These are phyloP conservation scores for Metroxylon sagu DNA, from an alignment of 176 grass and related monocot genomes.

Conservation along the genomic window DNA sequence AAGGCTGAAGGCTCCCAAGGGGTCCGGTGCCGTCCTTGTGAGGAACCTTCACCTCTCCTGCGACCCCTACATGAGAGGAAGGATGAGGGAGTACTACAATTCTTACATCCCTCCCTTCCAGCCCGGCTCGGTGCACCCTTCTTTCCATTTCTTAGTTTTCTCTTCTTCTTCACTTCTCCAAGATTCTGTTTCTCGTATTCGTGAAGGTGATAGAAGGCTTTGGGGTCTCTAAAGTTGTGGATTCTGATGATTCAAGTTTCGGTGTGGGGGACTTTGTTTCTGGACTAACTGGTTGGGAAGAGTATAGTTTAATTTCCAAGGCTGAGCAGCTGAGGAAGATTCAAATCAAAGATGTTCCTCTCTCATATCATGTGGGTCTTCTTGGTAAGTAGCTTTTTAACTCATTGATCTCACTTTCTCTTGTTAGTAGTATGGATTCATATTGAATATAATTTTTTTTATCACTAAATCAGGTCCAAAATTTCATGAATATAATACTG, in stretches of 20 bases:
- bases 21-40: slow-evolving; percentile 31
- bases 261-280: slow-evolving; percentile 44
- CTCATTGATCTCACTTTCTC: too few relatives aligned
- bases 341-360: slow-evolving; percentile 35
- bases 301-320: slow-evolving; percentile 53
- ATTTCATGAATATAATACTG: not conserved
- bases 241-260: slow-evolving; percentile 55
- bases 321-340: slow-evolving; percentile 58
- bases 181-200: slow-evolving; percentile 1
- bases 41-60: slow-evolving; percentile 90
- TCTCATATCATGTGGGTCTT: slow-evolving; percentile 73
- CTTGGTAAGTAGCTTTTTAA: slow-evolving; percentile 34
- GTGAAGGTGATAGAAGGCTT: slow-evolving; percentile 54
- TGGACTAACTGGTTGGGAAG: slow-evolving; percentile 82
- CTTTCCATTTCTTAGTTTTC: not conserved
- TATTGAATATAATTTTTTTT: not conserved
- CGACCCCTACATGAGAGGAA: slow-evolving; percentile 73
- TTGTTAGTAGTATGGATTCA: too few relatives aligned
- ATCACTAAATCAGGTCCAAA: not conserved
- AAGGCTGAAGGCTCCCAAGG: slow-evolving; percentile 35
- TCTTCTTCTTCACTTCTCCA: not conserved
- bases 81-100: slow-evolving; percentile 48
- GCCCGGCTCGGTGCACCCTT: slow-evolving; percentile 47
- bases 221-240: slow-evolving; percentile 55
- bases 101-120: slow-evolving; percentile 79